Evolutionary conservation across 257 asterid species (phyloP).

Genomic region (Ajuga chamaepitys): DNA sequence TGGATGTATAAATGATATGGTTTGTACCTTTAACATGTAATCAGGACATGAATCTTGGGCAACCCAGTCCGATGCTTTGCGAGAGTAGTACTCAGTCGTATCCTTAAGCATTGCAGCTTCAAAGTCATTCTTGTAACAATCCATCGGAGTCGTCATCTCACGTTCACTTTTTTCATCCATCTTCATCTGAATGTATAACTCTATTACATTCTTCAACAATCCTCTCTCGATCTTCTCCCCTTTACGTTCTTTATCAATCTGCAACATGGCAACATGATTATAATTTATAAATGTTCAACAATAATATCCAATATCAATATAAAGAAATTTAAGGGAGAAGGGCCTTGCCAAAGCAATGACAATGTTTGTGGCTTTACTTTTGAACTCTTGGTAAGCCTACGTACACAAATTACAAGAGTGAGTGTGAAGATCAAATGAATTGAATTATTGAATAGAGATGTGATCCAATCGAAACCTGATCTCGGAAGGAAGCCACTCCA

Average conservation of each 20-base stretch:
- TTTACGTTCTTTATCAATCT: slow-evolving; percentile 43
- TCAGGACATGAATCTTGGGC: slow-evolving; percentile 55
- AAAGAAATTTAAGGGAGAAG: too few species aligned
- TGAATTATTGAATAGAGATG: too few species aligned
- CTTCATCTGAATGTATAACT: slow-evolving; percentile 43
- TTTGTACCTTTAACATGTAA: slow-evolving; percentile 57
- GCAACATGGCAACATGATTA: too few species aligned
- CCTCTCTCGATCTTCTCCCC: slow-evolving; percentile 39
- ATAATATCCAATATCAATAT: too few species aligned
- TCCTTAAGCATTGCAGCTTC: slow-evolving; percentile 34
- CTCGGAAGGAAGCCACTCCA: too few species aligned
- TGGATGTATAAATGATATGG: too few species aligned
- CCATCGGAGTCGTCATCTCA: too few species aligned
- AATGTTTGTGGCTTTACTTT: slow-evolving; percentile 37
- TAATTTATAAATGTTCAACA: too few species aligned
- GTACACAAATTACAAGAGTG: too few species aligned
- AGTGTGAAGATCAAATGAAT: too few species aligned
- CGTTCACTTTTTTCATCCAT: slow-evolving; percentile 13
- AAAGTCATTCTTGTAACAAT: slow-evolving; percentile 32
- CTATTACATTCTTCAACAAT: slow-evolving; percentile 38
- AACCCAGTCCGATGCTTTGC: slow-evolving; percentile 58
- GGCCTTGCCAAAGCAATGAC: slow-evolving; percentile 31
- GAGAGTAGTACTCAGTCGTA: slow-evolving; percentile 45
- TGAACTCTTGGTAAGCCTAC: slow-evolving; percentile 43
- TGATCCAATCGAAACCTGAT: too few species aligned